Evolutionary conservation across 352 stramenopile genomes (phyloP).

Genomic region (Elongisporangium senticosum): DNA sequence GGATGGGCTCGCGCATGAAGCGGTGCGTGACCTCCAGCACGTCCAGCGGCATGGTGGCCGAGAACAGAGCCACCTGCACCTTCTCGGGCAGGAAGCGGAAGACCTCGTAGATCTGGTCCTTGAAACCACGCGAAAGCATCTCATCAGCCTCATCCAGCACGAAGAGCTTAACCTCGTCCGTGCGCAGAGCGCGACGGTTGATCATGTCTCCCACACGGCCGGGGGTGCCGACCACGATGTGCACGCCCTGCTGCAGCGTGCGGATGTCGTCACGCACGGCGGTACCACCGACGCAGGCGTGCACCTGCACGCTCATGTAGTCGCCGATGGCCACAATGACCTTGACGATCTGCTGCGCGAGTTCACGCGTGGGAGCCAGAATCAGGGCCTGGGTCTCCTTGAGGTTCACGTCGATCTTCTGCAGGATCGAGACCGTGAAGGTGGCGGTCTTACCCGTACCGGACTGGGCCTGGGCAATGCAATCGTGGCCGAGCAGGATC

Average conservation of each 20-base stretch:
- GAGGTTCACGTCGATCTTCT: slow-evolving; percentile 94
- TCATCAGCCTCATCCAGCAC: slow-evolving; percentile 99
- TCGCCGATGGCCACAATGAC: slow-evolving; percentile 92
- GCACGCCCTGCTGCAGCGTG: slow-evolving; percentile 96
- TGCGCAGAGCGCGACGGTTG: slow-evolving; percentile 93
- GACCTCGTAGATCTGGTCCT: slow-evolving; percentile 99
- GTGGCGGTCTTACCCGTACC: slow-evolving; percentile 99
- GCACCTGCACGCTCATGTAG: slow-evolving; percentile 97
- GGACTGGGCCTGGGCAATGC: slow-evolving; percentile 99
- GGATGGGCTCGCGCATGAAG: slow-evolving; percentile 99
- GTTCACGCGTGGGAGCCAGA: slow-evolving; percentile 98
- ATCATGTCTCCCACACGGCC: slow-evolving; percentile 99
- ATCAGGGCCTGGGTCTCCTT: slow-evolving; percentile 98
- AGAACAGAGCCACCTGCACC: slow-evolving; percentile 98
- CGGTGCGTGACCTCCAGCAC: slow-evolving; percentile 97
- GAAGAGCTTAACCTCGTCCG: slow-evolving; percentile 96
- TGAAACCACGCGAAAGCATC: slow-evolving; percentile 99
- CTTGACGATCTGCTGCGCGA: slow-evolving; percentile 99
- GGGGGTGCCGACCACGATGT: slow-evolving; percentile 98
- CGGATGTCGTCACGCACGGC: slow-evolving; percentile 98
- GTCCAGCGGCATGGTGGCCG: slow-evolving; percentile 98
- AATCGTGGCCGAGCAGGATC: slow-evolving; percentile 96
- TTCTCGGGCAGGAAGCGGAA: slow-evolving; percentile 98
- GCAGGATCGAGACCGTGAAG: slow-evolving; percentile 98
- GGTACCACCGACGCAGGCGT: slow-evolving; percentile 98